Percentiles rank a stretch among this genome's conserved stretches.
Conservation (phyloP, 164 flowering plant genomes). For the Liriodendron chinense region DNA sequence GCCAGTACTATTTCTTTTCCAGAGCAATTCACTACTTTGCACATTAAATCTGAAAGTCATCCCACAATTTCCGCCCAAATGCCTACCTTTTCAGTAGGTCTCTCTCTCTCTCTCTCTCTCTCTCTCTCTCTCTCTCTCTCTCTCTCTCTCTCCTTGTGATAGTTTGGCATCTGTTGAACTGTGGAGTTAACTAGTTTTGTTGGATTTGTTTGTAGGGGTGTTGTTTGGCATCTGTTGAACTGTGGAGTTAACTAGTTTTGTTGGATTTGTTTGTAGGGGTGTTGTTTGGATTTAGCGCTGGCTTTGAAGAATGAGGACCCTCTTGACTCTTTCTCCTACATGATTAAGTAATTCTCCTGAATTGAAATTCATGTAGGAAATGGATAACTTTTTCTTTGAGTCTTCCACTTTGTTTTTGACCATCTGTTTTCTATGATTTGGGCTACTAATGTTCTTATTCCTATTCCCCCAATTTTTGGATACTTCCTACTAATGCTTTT, state of each 20-base stretch:
- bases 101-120: not conserved
- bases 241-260: not conserved
- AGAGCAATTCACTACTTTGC: not conserved
- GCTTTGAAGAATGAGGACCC: too few relatives aligned
- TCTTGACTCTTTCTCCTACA: not conserved
- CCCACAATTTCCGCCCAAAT: not conserved
- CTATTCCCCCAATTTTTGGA: not conserved
- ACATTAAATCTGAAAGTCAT: not conserved
- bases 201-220: not conserved
- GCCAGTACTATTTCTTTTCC: not conserved
- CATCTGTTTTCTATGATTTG: not conserved
- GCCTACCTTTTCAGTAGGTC: not conserved
- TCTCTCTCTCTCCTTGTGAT: not conserved
- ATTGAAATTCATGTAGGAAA: not conserved
- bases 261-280: too few relatives aligned
- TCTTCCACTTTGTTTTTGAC: not conserved
- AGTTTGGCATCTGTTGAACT: not conserved
- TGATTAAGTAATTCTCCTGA: not conserved
- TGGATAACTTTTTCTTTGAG: not conserved
- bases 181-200: not conserved
- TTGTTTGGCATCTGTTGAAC: too few relatives aligned
- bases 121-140: not conserved
- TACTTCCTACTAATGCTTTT: not conserved
- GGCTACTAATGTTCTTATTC: not conserved
- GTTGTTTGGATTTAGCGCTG: not conserved